Base-by-base conservation (phyloP, 495 filamentous ascomycete genomes). In the Massariosphaeria phaeospora region DNA sequence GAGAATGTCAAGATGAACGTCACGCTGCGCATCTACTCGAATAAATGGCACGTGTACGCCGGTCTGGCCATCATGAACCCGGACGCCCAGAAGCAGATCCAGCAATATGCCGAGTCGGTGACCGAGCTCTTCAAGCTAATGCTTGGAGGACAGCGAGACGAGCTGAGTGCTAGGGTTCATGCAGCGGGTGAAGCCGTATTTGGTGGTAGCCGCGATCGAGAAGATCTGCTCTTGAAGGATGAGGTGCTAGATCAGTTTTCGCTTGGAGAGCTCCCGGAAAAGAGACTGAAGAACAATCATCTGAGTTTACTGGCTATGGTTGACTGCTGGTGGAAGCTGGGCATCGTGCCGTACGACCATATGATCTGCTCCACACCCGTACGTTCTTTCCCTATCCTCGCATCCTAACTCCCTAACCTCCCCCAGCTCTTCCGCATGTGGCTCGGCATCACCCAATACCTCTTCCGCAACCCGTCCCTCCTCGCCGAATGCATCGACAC, bases 1-100 rank as follows among this genome's bases (percentile, higher is more conserved):
- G 93, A 98, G 73, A 98, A 98, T 70, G 89, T 97, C 66, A 98
- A 98, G 74, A 96, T 96, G 71, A 98, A 98, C 70, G 81, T 96
- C 55, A 97, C 89, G 33, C 72, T 98, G 55, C 88, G 93, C 62
- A 98, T 98, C 69, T 98, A 96, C 73, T 84, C 86, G 52, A 94
- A 95, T 69, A 97, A 96, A 70, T 98, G 93, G 93, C 93, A 98
- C 70, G 93, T 98, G 49, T 98, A 98, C 69, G 93, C 93, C 27
- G 93, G 93, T 3, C 83, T 98, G 6, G 93, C 94, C 5, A 98
- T 98, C 69, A 77, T 98, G 33, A 98, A 98, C 68, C 90, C 91
- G 3, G 81, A 85, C 20, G 93, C 93, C 1, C 88, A 89, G 67
- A 75, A 83, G 69, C 93, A 98, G 69, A 97, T 98, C 65, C 76